Evolutionary conservation across 1,139 yeast genomes (phyloP), one percentile per base, ranked within the genome.

Genomic region (Eremothecium coryli): DNA sequence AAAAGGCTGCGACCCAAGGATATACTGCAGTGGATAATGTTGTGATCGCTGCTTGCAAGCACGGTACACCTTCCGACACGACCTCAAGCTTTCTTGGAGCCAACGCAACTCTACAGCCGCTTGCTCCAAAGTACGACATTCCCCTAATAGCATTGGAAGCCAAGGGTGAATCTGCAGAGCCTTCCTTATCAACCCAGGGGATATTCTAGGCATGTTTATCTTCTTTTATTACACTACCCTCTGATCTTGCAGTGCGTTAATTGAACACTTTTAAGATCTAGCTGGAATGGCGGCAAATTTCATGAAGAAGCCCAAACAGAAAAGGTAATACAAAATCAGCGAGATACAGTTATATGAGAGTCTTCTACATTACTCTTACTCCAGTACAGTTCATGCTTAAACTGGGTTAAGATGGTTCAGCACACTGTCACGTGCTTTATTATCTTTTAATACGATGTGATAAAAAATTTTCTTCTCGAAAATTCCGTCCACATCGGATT

Each of bases 1-100:
- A 62, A 90, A 90, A 1, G 97, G 97, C 59, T 88, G 97, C 1
- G 76, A 61, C 1, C 88, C 86, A 15, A 90, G 61, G 6, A 90
- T 71, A 54, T 90, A 86, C 56, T 90, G 96, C 23, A 88, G 56
- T 0, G 96, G 96, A 13, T 68, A 72, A 8, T 65, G 62, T 12
- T 54, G 52, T 4, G 68, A 53, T 39, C 90, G 54, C 38, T 64
- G 47, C 2, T 32, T 2, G 18, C 66, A 61, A 1, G 64, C 64
- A 3, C 29, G 22, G 3, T 29, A 16, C 3, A 36, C 64, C 58
- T 42, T 46, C 21, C 1, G 1, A 65, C 65, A 12, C 65, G 52
- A 11, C 22, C 36, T 62, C 69, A 24, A 50, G 41, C 41, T 50
- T 8, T 41, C 25, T 17, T 55, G 47, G 22, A 75, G 63, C 81